phyloP scores from a whole-genome alignment of 192 early-diverging fungal species.

The Backusella mclennaniae region DNA sequence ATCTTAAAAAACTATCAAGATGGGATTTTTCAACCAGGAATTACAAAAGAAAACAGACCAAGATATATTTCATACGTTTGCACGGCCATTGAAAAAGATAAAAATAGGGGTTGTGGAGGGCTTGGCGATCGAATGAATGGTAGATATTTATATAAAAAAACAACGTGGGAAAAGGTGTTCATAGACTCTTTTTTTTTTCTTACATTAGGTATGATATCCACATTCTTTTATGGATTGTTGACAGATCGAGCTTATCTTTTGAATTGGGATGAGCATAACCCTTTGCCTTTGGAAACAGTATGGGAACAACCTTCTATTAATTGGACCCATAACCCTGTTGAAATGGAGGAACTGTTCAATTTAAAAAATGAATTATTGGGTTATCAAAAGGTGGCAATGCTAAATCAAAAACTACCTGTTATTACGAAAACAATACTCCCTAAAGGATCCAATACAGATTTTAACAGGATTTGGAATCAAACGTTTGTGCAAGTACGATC shows the following conservation, averaged over 20 bases:
- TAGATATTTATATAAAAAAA: conserved; percentile 14
- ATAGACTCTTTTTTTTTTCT: not conserved
- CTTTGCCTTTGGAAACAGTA: conserved; percentile 38
- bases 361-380: conserved; percentile 12
- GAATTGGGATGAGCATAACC: conserved; percentile 38
- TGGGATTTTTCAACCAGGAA: conserved; percentile 10
- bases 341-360: conserved; percentile 23
- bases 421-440: conserved; percentile 28
- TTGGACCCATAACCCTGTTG: conserved; percentile 36
- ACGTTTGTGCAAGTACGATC: conserved; percentile 37
- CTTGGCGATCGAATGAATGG: conserved; percentile 46
- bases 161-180: not conserved
- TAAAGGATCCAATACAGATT: conserved; percentile 29
- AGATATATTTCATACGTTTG: conserved; percentile 39
- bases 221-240: conserved; percentile 40
- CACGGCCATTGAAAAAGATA: conserved; percentile 27
- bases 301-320: conserved; percentile 41
- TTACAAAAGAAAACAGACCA: conserved; percentile 17
- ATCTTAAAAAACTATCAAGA: conserved; percentile 21
- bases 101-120: conserved; percentile 43
- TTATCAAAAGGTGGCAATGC: conserved; percentile 17
- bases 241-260: conserved; percentile 42
- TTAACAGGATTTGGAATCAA: conserved; percentile 30
- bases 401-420: conserved; percentile 30
- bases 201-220: conserved; percentile 45